Conservation (phyloP, 2,329 filamentous ascomycete species). For the Alternaria arborescens region DNA sequence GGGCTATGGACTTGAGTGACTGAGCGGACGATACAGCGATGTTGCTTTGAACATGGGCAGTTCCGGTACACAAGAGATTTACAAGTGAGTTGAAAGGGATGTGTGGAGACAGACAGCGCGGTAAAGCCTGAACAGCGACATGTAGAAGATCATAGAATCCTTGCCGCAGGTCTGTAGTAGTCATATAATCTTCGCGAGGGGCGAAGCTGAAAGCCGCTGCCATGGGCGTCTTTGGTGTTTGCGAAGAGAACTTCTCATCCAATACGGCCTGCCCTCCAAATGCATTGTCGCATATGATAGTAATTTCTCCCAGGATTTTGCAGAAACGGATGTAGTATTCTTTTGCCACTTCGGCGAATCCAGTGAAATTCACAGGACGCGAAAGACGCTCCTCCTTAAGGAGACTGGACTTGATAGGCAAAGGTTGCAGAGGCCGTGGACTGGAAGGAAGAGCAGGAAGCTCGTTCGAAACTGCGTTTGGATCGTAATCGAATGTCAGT, state of each 20-base stretch:
- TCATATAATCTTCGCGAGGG: slow-evolving; percentile 79
- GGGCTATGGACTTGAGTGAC: slow-evolving; percentile 92
- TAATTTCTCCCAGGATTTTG: slow-evolving; percentile 94
- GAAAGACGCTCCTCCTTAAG: slow-evolving; percentile 72
- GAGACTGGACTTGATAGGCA: slow-evolving; percentile 48
- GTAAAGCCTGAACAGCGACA: slow-evolving; percentile 92
- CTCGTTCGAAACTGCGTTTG: slow-evolving; percentile 52
- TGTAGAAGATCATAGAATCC: slow-evolving; percentile 95
- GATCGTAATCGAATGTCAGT: slow-evolving; percentile 64
- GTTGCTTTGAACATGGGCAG: slow-evolving; percentile 90
- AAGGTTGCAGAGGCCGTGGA: slow-evolving; percentile 43
- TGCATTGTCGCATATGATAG: slow-evolving; percentile 93
- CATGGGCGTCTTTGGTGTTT: slow-evolving; percentile 92
- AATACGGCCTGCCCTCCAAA: slow-evolving; percentile 95
- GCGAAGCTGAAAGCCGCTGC: slow-evolving; percentile 92
- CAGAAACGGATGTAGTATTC: slow-evolving; percentile 93
- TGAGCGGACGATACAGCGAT: slow-evolving; percentile 92
- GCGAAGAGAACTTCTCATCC: slow-evolving; percentile 91
- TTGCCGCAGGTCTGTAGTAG: slow-evolving; percentile 82
- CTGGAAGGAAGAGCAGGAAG: slow-evolving; percentile 43
- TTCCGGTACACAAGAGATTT: slow-evolving; percentile 94
- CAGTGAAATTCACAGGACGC: slow-evolving; percentile 65
- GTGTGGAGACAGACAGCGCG: slow-evolving; percentile 88
- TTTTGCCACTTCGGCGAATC: slow-evolving; percentile 77
- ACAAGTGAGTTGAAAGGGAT: slow-evolving; percentile 94